These are phyloP conservation scores for Vitis hybrid DNA, from an alignment of 177 flowering plant genomes.

Conservation along the genomic window DNA sequence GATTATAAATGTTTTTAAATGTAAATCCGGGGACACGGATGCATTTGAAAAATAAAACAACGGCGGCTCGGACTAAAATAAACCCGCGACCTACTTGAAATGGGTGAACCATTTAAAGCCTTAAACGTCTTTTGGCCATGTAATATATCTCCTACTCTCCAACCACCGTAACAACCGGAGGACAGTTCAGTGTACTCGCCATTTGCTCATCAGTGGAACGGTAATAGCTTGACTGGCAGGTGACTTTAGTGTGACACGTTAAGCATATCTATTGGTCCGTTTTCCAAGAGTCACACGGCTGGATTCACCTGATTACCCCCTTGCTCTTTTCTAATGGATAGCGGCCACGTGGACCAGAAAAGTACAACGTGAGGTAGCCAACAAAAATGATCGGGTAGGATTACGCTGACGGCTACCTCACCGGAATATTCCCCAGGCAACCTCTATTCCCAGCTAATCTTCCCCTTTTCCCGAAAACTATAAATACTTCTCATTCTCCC, in stretches of 20 bases:
- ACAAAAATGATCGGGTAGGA: not conserved
- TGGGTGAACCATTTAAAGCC: too few species aligned
- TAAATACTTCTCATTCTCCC: slow-evolving; percentile 45
- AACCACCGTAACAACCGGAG: too few species aligned
- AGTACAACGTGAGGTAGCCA: not conserved
- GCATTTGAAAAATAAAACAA: too few species aligned
- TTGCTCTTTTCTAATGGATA: slow-evolving; percentile 13
- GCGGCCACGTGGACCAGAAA: slow-evolving; percentile 23
- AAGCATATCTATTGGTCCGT: not conserved
- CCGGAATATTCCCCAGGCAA: slow-evolving; percentile 33
- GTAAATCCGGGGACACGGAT: too few species aligned
- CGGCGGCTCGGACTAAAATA: too few species aligned
- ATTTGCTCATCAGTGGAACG: too few species aligned
- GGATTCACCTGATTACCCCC: not conserved
- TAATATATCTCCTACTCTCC: too few species aligned
- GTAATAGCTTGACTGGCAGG: too few species aligned
- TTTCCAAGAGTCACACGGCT: not conserved
- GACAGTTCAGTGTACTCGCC: too few species aligned
- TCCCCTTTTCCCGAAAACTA: slow-evolving; percentile 64
- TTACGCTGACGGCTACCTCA: slow-evolving; percentile 18
- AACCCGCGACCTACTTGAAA: too few species aligned
- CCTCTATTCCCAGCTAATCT: slow-evolving; percentile 11
- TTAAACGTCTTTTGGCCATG: too few species aligned
- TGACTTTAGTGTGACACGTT: not conserved
- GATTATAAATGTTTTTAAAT: too few species aligned